Evolutionary conservation across 1,284 basidiomycete genomes (phyloP).

Genomic region (Bondarzewia mesenterica): DNA sequence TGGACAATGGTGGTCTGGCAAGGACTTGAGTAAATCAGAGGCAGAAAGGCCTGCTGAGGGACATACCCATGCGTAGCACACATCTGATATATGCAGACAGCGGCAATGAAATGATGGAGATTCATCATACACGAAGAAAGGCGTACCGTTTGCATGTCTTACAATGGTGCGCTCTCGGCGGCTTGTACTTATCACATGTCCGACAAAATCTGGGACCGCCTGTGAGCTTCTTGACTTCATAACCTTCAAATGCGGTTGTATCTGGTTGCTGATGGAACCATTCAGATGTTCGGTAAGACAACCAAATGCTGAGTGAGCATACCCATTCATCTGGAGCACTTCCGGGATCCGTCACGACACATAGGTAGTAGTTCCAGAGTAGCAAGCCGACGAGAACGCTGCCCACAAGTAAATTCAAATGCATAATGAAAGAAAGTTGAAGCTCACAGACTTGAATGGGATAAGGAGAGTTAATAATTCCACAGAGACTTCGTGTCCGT

Average conservation of each 20-base stretch:
- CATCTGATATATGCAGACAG: slow-evolving; percentile 37
- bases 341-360: slow-evolving; percentile 78
- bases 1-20: slow-evolving; percentile 82
- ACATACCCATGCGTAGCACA: slow-evolving; percentile 72
- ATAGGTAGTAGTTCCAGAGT: slow-evolving; percentile 83
- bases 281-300: no score
- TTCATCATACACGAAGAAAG: slow-evolving; percentile 4
- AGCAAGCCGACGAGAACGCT: slow-evolving; percentile 73
- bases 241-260: slow-evolving; percentile 54
- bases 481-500: slow-evolving; percentile 61
- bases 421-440: slow-evolving; percentile 4
- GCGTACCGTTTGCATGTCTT: slow-evolving; percentile 71
- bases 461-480: slow-evolving; percentile 67
- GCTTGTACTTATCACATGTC: slow-evolving; percentile 67
- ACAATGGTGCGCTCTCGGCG: slow-evolving; percentile 84
- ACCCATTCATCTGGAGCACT: slow-evolving; percentile 80
- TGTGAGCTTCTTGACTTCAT: slow-evolving; percentile 83
- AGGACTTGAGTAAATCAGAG: slow-evolving; percentile 6
- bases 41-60: background rate
- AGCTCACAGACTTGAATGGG: slow-evolving; percentile 78
- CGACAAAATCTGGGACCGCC: slow-evolving; percentile 78
- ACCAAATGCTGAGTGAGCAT: slow-evolving; percentile 18
- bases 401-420: slow-evolving; percentile 9
- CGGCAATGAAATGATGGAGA: background rate
- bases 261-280: slow-evolving; percentile 84